A percentile compares a stretch with the other conserved stretches of the same genome.
phyloP scores from a whole-genome alignment of 176 grass and related monocot genomes.

The Bonia amplexicaulis region DNA sequence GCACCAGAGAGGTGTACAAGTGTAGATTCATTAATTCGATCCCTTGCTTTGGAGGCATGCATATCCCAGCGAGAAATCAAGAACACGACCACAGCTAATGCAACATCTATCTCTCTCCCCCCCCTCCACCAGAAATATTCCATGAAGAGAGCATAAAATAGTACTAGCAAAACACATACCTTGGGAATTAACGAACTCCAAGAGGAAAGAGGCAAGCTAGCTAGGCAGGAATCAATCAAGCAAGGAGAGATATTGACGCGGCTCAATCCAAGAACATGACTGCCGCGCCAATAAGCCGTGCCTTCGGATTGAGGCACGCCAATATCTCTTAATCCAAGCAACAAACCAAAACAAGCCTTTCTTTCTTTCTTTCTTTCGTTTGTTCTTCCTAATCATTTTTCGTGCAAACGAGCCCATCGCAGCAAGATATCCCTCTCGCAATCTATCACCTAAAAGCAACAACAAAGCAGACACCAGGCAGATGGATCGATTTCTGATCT shows the following conservation, averaged over 20 bases:
- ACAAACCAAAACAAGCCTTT: not conserved
- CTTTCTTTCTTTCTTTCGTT: not conserved
- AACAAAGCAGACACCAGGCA: not conserved
- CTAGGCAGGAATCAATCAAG: not conserved
- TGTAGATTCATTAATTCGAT: not conserved
- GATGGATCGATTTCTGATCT: not conserved
- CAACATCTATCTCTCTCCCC: not conserved
- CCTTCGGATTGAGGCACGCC: constrained; percentile 80
- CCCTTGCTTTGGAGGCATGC: not conserved
- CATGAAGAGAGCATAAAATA: not conserved
- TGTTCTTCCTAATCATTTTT: not conserved
- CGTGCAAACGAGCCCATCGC: not conserved
- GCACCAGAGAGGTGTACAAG: not conserved
- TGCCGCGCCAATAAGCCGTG: constrained; percentile 35
- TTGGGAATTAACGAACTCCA: not conserved
- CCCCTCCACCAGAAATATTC: not conserved
- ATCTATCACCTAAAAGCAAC: not conserved
- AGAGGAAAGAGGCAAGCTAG: not conserved
- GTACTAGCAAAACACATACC: not conserved
- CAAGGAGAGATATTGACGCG: constrained; percentile 84
- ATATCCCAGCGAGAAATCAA: not conserved
- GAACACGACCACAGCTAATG: not conserved
- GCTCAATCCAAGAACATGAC: constrained; percentile 83
- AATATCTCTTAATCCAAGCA: constrained; percentile 63
- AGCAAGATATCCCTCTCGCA: not conserved